Evolutionary conservation across 2,329 filamentous ascomycete species (phyloP).

Genomic region (Cephalotrichum gorgonifer): DNA sequence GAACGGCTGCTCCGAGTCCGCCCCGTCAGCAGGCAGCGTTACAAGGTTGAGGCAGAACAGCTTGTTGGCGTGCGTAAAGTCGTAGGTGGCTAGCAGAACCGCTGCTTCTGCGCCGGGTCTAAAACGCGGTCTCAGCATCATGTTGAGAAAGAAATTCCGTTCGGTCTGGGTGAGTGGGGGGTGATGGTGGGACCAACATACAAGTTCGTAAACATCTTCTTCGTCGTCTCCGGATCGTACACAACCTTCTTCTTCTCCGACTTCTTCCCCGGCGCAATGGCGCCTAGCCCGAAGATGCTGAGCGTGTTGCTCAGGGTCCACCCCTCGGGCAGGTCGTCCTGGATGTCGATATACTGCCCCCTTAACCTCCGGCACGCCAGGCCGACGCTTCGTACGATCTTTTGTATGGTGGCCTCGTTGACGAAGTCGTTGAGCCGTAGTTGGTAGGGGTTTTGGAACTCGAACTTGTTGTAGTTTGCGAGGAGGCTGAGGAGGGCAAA

Average conservation of each 20-base stretch:
- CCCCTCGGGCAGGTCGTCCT: constrained; percentile 81
- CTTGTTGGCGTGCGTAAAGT: constrained; percentile 91
- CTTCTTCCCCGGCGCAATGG: constrained; percentile 59
- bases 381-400: constrained; percentile 69
- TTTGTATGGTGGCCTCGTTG: constrained; percentile 77
- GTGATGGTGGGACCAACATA: constrained; percentile 40
- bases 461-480: constrained; percentile 98
- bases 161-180: no score
- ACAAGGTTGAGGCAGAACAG: constrained; percentile 84
- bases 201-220: constrained; percentile 70
- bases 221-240: constrained; percentile 69
- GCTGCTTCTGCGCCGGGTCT: constrained; percentile 74
- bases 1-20: constrained; percentile 62
- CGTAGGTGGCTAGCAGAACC: constrained; percentile 76
- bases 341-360: constrained; percentile 70
- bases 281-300: constrained; percentile 73
- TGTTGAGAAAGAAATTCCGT: neutral
- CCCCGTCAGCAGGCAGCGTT: constrained; percentile 49
- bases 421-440: constrained; percentile 89
- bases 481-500: constrained; percentile 78
- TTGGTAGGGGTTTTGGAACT: constrained; percentile 94
- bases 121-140: constrained; percentile 9
- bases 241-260: constrained; percentile 41
- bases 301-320: constrained; percentile 79
- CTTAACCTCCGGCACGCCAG: constrained; percentile 58